A percentile compares a stretch with the other conserved stretches of the same genome.
Evolutionary conservation across 441 rosid species (phyloP).

Genomic region (Cnidoscolus chayamansa): DNA sequence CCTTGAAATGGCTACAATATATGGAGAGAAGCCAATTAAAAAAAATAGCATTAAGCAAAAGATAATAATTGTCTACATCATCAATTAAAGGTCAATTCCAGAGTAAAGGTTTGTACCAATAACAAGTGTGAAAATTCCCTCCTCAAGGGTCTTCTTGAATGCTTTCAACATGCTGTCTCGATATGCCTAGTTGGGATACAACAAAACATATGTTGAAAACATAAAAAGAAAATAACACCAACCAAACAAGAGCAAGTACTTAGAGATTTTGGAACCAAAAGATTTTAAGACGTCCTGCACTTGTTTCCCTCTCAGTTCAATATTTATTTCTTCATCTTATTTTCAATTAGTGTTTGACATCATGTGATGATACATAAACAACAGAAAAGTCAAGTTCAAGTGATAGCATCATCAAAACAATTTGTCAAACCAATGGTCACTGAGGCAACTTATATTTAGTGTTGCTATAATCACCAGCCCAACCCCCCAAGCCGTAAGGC

Average conservation of each 20-base stretch:
- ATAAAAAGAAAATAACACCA: not conserved
- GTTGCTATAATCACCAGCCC: not conserved
- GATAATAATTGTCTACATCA: not conserved
- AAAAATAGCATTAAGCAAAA: not conserved
- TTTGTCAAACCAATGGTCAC: not conserved
- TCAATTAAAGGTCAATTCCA: slow-evolving; percentile 10
- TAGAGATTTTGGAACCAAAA: not conserved
- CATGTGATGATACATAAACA: not conserved
- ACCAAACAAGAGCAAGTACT: not conserved
- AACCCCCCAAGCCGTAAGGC: not conserved
- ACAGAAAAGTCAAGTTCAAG: not conserved
- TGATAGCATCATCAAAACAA: not conserved
- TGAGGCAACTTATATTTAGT: not conserved
- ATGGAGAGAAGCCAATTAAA: slow-evolving; percentile 15
- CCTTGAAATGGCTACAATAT: slow-evolving; percentile 23
- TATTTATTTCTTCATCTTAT: not conserved
- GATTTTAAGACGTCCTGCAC: not conserved
- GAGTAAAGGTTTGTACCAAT: slow-evolving; percentile 57
- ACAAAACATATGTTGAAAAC: slow-evolving; percentile 15
- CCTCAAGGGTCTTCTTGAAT: slow-evolving; percentile 85
- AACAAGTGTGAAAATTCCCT: slow-evolving; percentile 75
- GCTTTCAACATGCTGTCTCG: slow-evolving; percentile 97
- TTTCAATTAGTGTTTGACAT: not conserved
- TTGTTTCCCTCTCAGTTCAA: not conserved
- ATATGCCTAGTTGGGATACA: slow-evolving; percentile 49